phyloP scores from a whole-genome alignment of 352 stramenopile genomes.

The Phytophthora vignae region DNA sequence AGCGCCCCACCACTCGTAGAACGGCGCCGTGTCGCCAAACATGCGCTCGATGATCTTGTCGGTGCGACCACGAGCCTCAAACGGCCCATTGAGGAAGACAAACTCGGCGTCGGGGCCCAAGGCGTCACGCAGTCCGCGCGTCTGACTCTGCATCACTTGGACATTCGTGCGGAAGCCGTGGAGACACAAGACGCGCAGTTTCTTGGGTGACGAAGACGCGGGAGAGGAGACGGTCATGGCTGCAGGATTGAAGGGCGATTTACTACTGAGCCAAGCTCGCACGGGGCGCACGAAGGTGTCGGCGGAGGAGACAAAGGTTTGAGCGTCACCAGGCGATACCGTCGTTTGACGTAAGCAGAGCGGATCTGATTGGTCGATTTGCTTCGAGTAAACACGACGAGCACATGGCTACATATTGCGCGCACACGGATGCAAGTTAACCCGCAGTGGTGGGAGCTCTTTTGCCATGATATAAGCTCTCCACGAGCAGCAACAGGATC shows the following conservation, averaged over 20 bases:
- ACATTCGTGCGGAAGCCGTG: conserved; percentile 79
- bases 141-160: conserved; percentile 80
- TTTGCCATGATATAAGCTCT: no score
- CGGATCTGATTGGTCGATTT: conserved; percentile 8
- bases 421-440: no score
- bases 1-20: conserved; percentile 81
- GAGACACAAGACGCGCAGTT: conserved; percentile 75
- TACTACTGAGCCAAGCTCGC: background rate
- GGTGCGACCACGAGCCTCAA: conserved; percentile 61
- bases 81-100: conserved; percentile 71
- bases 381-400: background rate
- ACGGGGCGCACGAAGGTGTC: background rate
- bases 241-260: background rate
- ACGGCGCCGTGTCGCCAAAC: conserved; percentile 64
- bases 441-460: no score
- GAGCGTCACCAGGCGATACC: background rate
- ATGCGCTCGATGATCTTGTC: conserved; percentile 63
- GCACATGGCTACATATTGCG: conserved; percentile 6
- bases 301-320: background rate
- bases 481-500: no score
- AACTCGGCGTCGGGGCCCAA: conserved; percentile 72
- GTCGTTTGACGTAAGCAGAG: conserved; percentile 32
- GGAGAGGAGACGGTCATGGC: background rate
- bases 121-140: conserved; percentile 58
- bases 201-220: conserved; percentile 19